Conservation (phyloP, 352 stramenopile species). For the Phytophthora kernoviae region DNA sequence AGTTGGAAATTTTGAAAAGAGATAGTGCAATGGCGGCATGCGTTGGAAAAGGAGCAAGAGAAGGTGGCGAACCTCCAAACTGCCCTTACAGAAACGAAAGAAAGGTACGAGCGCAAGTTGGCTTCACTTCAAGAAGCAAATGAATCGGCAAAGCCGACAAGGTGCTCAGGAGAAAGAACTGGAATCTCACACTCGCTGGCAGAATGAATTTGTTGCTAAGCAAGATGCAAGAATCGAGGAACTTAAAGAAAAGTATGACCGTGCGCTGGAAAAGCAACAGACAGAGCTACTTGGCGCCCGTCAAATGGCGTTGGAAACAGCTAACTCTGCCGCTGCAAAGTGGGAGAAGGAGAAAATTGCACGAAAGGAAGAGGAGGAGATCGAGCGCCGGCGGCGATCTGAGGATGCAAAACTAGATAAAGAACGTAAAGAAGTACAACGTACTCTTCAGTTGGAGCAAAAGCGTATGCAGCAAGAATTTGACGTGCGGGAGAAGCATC, state of each 20-base stretch:
- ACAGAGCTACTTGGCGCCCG: slow-evolving; percentile 53
- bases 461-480: slow-evolving; percentile 55
- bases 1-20: slow-evolving; percentile 60
- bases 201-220: slow-evolving; percentile 71
- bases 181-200: slow-evolving; percentile 62
- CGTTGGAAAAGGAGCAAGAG: slow-evolving; percentile 61
- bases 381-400: slow-evolving; percentile 29
- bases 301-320: slow-evolving; percentile 54
- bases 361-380: slow-evolving; percentile 49
- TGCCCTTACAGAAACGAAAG: slow-evolving; percentile 34
- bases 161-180: slow-evolving; percentile 59
- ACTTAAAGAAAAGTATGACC: slow-evolving; percentile 75
- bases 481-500: slow-evolving; percentile 56
- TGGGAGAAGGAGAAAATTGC: slow-evolving; percentile 50
- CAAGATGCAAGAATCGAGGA: slow-evolving; percentile 74
- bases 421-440: slow-evolving; percentile 47
- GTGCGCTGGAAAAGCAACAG: slow-evolving; percentile 62
- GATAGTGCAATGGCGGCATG: slow-evolving; percentile 42
- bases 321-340: slow-evolving; percentile 48
- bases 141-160: slow-evolving; percentile 58
- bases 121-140: slow-evolving; percentile 45
- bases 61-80: slow-evolving; percentile 35
- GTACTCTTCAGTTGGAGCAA: slow-evolving; percentile 32
- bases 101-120: slow-evolving; percentile 61
- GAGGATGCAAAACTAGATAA: slow-evolving; percentile 42